Evolutionary conservation across 345 rosid species (phyloP).

Genomic region (Gossypium bickii): DNA sequence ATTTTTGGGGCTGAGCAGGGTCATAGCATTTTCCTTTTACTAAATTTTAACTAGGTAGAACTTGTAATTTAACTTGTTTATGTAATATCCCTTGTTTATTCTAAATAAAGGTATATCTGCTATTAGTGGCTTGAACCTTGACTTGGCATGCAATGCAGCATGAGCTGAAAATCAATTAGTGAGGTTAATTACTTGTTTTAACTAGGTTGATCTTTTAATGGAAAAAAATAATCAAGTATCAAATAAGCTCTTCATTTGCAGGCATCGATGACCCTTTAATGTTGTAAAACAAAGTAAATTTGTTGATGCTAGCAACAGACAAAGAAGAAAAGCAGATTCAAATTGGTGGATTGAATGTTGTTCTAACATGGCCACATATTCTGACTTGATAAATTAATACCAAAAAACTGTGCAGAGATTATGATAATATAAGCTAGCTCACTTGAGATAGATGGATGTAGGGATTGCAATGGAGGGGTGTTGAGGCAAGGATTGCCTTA

Average conservation of each 20-base stretch:
- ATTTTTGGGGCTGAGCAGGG: conserved; percentile 11
- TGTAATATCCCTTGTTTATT: conserved; percentile 3
- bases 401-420: neutral
- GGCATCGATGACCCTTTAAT: no score
- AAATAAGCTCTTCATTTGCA: neutral
- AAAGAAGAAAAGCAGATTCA: neutral
- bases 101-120: neutral
- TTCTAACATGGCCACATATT: neutral
- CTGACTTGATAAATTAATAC: neutral
- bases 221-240: neutral
- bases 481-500: no score
- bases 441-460: no score
- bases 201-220: neutral
- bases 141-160: neutral
- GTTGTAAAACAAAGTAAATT: neutral
- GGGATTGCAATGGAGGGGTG: no score
- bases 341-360: neutral
- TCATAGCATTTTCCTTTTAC: conserved; percentile 3
- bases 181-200: neutral
- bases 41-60: neutral
- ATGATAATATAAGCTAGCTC: neutral
- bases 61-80: conserved; percentile 7
- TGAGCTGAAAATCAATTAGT: no score
- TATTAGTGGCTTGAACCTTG: neutral
- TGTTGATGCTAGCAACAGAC: neutral